Conservation (phyloP, 2,329 filamentous ascomycete species). For the Zymoseptoria ardabiliae region DNA sequence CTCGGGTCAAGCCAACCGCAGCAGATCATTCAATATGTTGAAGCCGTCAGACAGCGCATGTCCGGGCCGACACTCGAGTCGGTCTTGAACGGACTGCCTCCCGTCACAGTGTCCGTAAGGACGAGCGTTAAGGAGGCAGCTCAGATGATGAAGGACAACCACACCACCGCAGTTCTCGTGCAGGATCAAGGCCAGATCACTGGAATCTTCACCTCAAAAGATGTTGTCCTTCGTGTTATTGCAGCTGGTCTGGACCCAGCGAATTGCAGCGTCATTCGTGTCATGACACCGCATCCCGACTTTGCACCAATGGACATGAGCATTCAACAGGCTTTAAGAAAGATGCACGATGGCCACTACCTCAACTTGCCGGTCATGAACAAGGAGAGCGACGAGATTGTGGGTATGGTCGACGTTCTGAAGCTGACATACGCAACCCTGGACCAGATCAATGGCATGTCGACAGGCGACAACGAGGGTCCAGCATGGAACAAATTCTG, state of each 20-base stretch:
- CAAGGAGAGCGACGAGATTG: conserved; percentile 80
- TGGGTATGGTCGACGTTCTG: conserved; percentile 98
- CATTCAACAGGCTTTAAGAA: conserved; percentile 92
- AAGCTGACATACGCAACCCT: conserved; percentile 97
- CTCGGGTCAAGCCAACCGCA: conserved; percentile 92
- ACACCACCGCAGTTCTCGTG: conserved; percentile 91
- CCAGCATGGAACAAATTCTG: conserved; percentile 99
- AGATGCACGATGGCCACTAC: conserved; percentile 99
- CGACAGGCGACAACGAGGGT: conserved; percentile 77
- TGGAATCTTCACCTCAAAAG: conserved; percentile 98
- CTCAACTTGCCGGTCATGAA: conserved; percentile 98
- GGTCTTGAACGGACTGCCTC: conserved; percentile 83
- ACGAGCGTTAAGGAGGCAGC: conserved; percentile 96
- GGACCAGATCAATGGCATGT: conserved; percentile 92
- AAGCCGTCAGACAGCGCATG: conserved; percentile 92
- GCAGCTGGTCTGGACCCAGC: conserved; percentile 88
- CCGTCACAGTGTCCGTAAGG: conserved; percentile 88
- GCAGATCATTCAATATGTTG: conserved; percentile 98
- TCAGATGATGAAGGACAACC: conserved; percentile 95
- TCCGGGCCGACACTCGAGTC: conserved; percentile 93
- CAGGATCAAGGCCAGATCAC: conserved; percentile 97
- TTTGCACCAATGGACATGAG: conserved; percentile 99
- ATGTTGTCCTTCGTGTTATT: conserved; percentile 95
- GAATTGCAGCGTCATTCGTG: conserved; percentile 93
- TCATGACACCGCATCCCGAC: conserved; percentile 98